Conservation (phyloP, 2,329 filamentous ascomycete species). For the Venturia aucupariae region DNA sequence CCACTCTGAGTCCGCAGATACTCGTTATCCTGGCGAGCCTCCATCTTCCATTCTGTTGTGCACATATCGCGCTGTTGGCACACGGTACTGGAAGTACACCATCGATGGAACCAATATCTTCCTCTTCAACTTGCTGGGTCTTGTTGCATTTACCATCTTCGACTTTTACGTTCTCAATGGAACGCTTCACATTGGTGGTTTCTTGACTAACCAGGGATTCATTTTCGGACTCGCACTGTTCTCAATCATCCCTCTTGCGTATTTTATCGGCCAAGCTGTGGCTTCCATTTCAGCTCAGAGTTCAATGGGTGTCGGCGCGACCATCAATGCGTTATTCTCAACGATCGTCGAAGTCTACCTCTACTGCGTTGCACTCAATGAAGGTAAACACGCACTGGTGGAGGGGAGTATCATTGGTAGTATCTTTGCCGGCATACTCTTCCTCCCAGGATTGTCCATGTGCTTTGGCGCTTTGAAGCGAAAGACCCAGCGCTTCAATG, state of each 20-base stretch:
- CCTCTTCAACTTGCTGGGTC: slow-evolving; percentile 88
- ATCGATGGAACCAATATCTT: slow-evolving; percentile 98
- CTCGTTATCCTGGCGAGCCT: slow-evolving; percentile 59
- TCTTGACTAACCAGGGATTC: slow-evolving; percentile 73
- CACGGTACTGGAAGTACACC: slow-evolving; percentile 99
- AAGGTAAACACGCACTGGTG: slow-evolving; percentile 87
- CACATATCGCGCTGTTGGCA: slow-evolving; percentile 89
- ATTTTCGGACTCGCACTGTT: slow-evolving; percentile 76
- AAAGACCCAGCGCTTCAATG: slow-evolving; percentile 97
- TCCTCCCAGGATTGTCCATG: slow-evolving; percentile 93
- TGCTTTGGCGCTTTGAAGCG: slow-evolving; percentile 96
- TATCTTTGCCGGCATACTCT: slow-evolving; percentile 92
- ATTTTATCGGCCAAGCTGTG: slow-evolving; percentile 97
- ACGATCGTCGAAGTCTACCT: slow-evolving; percentile 96
- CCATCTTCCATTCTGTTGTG: slow-evolving; percentile 85
- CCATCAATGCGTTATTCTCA: slow-evolving; percentile 96
- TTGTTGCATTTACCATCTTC: slow-evolving; percentile 90
- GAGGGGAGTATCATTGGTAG: slow-evolving; percentile 97
- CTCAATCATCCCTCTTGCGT: slow-evolving; percentile 92
- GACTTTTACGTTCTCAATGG: slow-evolving; percentile 77
- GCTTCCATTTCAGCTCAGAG: slow-evolving; percentile 98
- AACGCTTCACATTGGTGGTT: slow-evolving; percentile 57
- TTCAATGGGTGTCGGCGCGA: slow-evolving; percentile 94
- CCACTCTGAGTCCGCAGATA: slow-evolving; percentile 71
- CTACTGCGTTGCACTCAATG: slow-evolving; percentile 85